A percentile compares a stretch with the other conserved stretches of the same genome.
Conservation (phyloP, 2,329 filamentous ascomycete species). For the Fusarium annulatum region DNA sequence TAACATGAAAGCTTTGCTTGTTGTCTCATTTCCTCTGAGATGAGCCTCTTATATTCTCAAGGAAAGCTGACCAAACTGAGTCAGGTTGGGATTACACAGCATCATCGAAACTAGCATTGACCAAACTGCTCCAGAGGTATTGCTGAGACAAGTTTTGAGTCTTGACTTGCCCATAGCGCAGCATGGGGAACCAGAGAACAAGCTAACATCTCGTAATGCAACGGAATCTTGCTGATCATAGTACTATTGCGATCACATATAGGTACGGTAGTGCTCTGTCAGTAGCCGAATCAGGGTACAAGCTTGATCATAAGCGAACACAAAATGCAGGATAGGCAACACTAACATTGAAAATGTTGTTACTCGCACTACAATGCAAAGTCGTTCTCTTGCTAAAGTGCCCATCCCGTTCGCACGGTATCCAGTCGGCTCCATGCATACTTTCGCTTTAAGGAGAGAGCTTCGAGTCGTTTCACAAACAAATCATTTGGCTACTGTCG, state of each 20-base stretch:
- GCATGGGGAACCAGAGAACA: conserved; percentile 20
- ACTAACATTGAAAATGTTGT: background rate
- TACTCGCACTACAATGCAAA: background rate
- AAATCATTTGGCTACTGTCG: background rate
- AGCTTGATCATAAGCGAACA: conserved; percentile 18
- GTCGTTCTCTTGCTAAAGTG: background rate
- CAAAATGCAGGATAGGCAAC: background rate
- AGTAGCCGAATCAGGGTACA: conserved; percentile 29
- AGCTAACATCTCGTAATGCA: conserved; percentile 20
- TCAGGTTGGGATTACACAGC: background rate
- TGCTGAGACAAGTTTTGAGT: conserved; percentile 14
- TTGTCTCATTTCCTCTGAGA: background rate
- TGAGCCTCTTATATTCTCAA: background rate
- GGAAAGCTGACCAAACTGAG: background rate
- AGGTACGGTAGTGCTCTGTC: conserved; percentile 11
- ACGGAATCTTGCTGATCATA: conserved; percentile 25
- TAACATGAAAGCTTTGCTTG: background rate
- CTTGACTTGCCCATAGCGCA: conserved; percentile 19
- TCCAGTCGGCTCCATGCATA: conserved; percentile 31
- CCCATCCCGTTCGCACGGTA: conserved; percentile 31
- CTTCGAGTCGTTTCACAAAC: conserved; percentile 6
- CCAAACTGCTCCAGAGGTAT: conserved; percentile 1
- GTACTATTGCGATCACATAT: conserved; percentile 17
- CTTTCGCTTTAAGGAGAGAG: conserved; percentile 1
- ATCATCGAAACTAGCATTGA: background rate